Percentiles rank a stretch among this genome's conserved stretches.
These are phyloP conservation scores for Colletotrichum coccodes DNA, from an alignment of 2,329 filamentous ascomycete genomes.

Conservation along the genomic window DNA sequence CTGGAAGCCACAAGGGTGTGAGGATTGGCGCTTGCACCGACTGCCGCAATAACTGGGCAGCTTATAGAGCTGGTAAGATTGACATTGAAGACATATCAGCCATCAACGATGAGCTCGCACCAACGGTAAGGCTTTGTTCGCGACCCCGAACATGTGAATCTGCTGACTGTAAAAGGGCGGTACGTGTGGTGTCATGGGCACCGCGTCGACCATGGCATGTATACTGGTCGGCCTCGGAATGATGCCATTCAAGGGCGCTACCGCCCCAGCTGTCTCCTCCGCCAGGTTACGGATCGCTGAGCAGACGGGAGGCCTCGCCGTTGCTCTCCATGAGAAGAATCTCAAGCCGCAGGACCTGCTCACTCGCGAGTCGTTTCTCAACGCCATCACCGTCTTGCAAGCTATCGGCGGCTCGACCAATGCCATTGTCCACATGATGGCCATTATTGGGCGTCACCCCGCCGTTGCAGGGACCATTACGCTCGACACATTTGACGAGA, in stretches of 20 bases:
- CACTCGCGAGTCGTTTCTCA: slow-evolving; percentile 81
- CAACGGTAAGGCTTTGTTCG: slow-evolving; percentile 60
- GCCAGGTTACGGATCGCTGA: slow-evolving; percentile 84
- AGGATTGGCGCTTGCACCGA: slow-evolving; percentile 80
- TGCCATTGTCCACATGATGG: slow-evolving; percentile 85
- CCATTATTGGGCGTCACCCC: slow-evolving; percentile 81
- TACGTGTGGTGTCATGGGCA: slow-evolving; percentile 92
- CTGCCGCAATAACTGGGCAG: slow-evolving; percentile 79
- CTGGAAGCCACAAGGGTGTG: slow-evolving; percentile 71
- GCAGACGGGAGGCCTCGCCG: slow-evolving; percentile 75
- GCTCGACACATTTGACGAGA: slow-evolving; percentile 81
- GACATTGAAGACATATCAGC: slow-evolving; percentile 78
- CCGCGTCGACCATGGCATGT: slow-evolving; percentile 90
- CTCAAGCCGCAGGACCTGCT: slow-evolving; percentile 78
- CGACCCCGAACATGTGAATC: not conserved
- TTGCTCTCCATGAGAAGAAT: slow-evolving; percentile 71
- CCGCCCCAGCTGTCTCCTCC: slow-evolving; percentile 81
- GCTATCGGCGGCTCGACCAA: slow-evolving; percentile 88
- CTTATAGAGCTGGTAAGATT: slow-evolving; percentile 71
- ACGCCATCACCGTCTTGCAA: slow-evolving; percentile 88
- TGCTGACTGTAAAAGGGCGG: slow-evolving; percentile 60
- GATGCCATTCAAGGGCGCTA: slow-evolving; percentile 80
- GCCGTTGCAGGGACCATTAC: slow-evolving; percentile 71
- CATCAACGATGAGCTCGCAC: slow-evolving; percentile 78
- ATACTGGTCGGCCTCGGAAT: slow-evolving; percentile 86